Percentiles rank a stretch among this genome's conserved stretches.
These are phyloP conservation scores for Myxozyma melibiosi DNA, from an alignment of 805 yeast species.

Conservation along the genomic window DNA sequence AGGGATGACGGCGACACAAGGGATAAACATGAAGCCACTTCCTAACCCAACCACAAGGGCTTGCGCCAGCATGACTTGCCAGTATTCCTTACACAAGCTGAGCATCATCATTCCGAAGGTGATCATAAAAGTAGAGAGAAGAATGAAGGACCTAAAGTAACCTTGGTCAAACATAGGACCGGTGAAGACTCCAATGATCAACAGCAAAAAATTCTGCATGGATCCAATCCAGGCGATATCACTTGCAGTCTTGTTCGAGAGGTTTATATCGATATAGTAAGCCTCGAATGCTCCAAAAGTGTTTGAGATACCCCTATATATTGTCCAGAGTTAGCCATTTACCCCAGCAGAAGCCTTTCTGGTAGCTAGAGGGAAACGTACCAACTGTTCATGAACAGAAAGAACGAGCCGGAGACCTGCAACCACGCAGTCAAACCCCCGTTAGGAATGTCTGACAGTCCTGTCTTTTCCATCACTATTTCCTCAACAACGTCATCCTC, in stretches of 20 bases:
- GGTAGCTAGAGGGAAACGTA: not conserved
- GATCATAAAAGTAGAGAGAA: conserved; percentile 34
- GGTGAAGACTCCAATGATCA: conserved; percentile 34
- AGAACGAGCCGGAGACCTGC: conserved; percentile 26
- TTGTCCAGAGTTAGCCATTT: not conserved
- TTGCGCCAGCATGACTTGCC: conserved; percentile 58
- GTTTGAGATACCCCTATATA: conserved; percentile 48
- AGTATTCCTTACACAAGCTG: conserved; percentile 46
- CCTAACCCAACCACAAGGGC: conserved; percentile 54
- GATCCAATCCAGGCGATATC: conserved; percentile 43
- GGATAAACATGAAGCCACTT: conserved; percentile 47
- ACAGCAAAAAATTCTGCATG: conserved; percentile 38
- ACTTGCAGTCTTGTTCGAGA: conserved; percentile 35
- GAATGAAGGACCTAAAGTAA: conserved; percentile 33
- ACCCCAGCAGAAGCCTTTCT: too few relatives aligned
- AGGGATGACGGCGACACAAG: conserved; percentile 49
- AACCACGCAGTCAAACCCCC: conserved; percentile 30
- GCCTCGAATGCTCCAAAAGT: conserved; percentile 38
- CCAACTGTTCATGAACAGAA: conserved; percentile 26
- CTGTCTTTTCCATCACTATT: not conserved
- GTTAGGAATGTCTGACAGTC: conserved; percentile 16
- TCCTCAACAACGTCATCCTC: too few relatives aligned
- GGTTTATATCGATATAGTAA: conserved; percentile 34
- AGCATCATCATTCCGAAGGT: conserved; percentile 42
- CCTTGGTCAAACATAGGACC: conserved; percentile 41